phyloP scores from a whole-genome alignment of 106 monocot species.

The Dioscorea dumetorum region DNA sequence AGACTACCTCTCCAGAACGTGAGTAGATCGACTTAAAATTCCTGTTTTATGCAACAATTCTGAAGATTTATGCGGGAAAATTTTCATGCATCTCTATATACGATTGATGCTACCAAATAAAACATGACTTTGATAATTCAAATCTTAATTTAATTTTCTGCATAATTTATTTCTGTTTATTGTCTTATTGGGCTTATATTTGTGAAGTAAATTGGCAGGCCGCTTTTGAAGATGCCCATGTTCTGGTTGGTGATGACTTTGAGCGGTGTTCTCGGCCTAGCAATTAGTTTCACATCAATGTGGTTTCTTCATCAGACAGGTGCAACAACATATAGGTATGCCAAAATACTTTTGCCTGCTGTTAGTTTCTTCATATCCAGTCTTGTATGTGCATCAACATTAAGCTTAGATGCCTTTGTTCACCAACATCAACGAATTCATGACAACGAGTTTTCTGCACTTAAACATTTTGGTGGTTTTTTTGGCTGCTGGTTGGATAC shows the following conservation, averaged over 20 bases:
- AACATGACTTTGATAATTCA: too few relatives aligned
- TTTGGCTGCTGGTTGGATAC: too few relatives aligned
- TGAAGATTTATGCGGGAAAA: neutral
- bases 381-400: too few relatives aligned
- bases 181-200: slow-evolving; percentile 27
- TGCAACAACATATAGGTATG: slow-evolving; percentile 92
- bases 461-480: too few relatives aligned
- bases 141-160: neutral
- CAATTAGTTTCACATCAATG: slow-evolving; percentile 98
- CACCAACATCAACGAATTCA: too few relatives aligned
- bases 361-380: neutral
- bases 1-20: slow-evolving; percentile 71
- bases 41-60: neutral
- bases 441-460: too few relatives aligned
- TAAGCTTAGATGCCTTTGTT: too few relatives aligned
- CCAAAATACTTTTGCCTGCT: neutral
- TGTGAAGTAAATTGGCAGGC: slow-evolving; percentile 50
- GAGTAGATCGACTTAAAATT: slow-evolving; percentile 14
- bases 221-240: slow-evolving; percentile 70
- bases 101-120: too few relatives aligned
- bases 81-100: too few relatives aligned
- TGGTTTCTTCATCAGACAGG: slow-evolving; percentile 99
- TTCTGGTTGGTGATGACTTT: slow-evolving; percentile 82
- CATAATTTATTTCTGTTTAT: neutral
- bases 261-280: slow-evolving; percentile 89